These are phyloP conservation scores for Daldinia decipiens DNA, from an alignment of 495 filamentous ascomycete species.

Conservation along the genomic window DNA sequence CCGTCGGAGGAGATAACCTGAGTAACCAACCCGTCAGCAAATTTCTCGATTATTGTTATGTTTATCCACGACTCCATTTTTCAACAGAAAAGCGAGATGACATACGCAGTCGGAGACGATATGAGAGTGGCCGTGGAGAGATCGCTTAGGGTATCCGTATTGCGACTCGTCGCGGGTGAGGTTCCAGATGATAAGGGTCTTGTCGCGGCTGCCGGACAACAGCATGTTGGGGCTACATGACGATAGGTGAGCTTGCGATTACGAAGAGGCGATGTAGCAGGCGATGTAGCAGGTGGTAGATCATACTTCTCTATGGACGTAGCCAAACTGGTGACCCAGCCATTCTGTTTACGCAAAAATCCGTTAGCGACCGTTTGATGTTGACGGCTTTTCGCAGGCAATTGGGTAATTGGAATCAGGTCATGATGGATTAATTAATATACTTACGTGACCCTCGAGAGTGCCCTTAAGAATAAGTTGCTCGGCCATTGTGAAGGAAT, in stretches of 20 bases:
- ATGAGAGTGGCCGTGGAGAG: constrained; percentile 98
- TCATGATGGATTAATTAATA: not conserved
- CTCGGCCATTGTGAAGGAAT: constrained; percentile 76
- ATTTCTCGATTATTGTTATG: constrained; percentile 3
- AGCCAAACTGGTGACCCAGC: constrained; percentile 86
- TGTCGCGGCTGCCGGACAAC: constrained; percentile 95
- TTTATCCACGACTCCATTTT: constrained; percentile 37
- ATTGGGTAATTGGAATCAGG: not conserved
- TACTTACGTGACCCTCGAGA: constrained; percentile 89
- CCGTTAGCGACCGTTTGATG: not conserved
- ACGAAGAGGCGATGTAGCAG: not conserved
- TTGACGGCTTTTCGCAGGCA: not conserved
- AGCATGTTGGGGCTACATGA: constrained; percentile 96
- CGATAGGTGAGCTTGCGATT: constrained; percentile 45
- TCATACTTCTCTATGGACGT: constrained; percentile 98
- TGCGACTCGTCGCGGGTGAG: constrained; percentile 96
- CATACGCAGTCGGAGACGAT: constrained; percentile 99
- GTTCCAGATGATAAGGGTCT: constrained; percentile 99
- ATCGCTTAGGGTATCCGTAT: constrained; percentile 98
- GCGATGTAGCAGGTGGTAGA: not conserved
- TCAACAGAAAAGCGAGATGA: constrained; percentile 43
- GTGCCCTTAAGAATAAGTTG: constrained; percentile 96
- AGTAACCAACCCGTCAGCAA: constrained; percentile 55
- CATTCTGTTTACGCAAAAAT: constrained; percentile 56
- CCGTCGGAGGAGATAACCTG: constrained; percentile 99